Evolutionary conservation across 306 rosid genomes (phyloP).

Genomic region (Sesbania bispinosa): DNA sequence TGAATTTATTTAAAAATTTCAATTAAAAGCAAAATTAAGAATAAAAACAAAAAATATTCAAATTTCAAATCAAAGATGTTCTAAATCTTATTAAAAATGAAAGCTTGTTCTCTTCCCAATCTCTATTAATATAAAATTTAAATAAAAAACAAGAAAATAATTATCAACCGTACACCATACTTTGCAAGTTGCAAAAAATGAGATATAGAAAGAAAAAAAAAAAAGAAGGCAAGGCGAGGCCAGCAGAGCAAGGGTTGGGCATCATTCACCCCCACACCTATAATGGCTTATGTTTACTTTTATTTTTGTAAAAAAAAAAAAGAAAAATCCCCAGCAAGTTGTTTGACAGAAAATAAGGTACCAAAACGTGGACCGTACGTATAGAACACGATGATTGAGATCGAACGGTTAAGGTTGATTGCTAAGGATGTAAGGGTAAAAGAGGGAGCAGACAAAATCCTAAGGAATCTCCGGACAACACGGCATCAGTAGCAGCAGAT

Average conservation of each 20-base stretch:
- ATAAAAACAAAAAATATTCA: too few relatives aligned
- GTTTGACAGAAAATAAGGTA: not conserved
- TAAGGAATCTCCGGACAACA: constrained; percentile 36
- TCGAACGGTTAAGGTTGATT: not conserved
- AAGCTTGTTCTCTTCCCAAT: not conserved
- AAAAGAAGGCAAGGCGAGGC: not conserved
- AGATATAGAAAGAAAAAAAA: not conserved
- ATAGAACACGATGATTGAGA: not conserved
- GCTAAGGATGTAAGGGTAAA: not conserved
- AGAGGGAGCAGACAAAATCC: not conserved
- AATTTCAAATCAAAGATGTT: too few relatives aligned
- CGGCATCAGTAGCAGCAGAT: not conserved
- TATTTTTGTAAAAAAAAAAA: too few relatives aligned
- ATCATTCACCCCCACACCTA: not conserved
- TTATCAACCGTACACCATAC: not conserved
- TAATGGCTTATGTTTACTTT: not conserved
- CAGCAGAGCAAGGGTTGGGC: not conserved
- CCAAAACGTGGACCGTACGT: constrained; percentile 33
- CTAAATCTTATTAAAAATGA: not conserved
- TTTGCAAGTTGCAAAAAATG: not conserved
- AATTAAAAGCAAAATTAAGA: too few relatives aligned
- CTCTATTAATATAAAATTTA: not conserved
- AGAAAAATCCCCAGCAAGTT: not conserved
- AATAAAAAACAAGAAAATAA: not conserved
- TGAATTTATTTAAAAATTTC: too few relatives aligned